Base-by-base conservation (phyloP, 495 filamentous ascomycete species). In the Tuber aestivum region DNA sequence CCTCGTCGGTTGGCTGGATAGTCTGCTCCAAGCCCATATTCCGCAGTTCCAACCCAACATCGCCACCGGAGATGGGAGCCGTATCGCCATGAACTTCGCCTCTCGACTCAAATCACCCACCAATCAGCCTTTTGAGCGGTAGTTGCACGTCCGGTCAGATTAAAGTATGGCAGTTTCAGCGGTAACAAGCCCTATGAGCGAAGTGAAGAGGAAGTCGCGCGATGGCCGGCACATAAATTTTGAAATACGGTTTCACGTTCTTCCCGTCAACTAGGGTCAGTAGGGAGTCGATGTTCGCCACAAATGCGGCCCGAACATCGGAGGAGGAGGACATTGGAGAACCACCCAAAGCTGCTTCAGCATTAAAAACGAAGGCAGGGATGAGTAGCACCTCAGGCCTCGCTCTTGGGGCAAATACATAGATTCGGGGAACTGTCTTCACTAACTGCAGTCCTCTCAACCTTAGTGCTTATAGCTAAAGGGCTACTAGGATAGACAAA, bases 211-310 rank as follows among this genome's bases (percentile, higher is more conserved):
- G 23, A 75, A 37, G 20, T 71, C 38, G 41, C 71, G 73, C 2
- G 73, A 71, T n/a, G n/a, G 4, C 2, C 23, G n/a, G 14, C 35
- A 71, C 73, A 75, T 75, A 40, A 40, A 75, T 71, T 40, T 75
- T 75, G 40, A 75, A 75, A 41, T 75, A 75, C 21, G 12, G 35
- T 35, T 75, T 75, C 7, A 75, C 61, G 56, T 75, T 65, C 42
- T 71, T 75, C 41, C 71, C 73, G 73, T 68, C 73, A 23, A 75
- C 65, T 9, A 75, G 68, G 9, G 71, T 68, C 37, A 75, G 73
- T 0, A 75, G 73, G 23, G 73, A 68, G 23, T 8, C 73, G 21
- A 75, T 42, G 23, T 75, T 75, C 12, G 73, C 73, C 37, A 75
- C 65, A 23, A 75, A 68, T 14, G 40, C 27, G 14, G 73, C 73